Base-by-base conservation (phyloP, 306 rosid genomes). In the Spatholobus suberectus region DNA sequence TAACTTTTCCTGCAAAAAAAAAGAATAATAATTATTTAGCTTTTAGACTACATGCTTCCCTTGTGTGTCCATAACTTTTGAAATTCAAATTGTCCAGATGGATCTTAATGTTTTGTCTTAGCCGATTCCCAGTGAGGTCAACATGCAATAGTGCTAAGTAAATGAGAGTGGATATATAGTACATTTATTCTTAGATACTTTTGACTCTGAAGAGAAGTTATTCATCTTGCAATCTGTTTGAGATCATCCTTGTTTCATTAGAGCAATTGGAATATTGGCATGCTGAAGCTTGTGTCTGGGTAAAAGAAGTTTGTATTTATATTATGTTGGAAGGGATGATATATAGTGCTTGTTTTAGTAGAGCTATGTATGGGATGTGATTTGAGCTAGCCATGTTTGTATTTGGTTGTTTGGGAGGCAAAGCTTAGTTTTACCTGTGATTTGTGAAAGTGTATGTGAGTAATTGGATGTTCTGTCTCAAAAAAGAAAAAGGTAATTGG, bases 101-200 rank as follows among this genome's bases (percentile, higher is more conserved):
- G 20, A 66, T 38, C 17, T 82, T 37, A 17, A 66, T 66, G 51
- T 8, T 75, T 57, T 52, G 21, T 65, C 75, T 63, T 49, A 2
- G 55, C 18, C 74, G 24, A 29, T 29, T 49, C 4, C 9, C 17
- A 12, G 13, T 10, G 24, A 38, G 57, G 38, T 55, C 11, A 27
- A 38, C 43, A 8, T 71, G 54, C 38, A 17, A 26, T 26, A 11
- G n/a, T 63, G 8, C 7, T 63, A 17, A 15, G 43, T 26, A 34
- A 32, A 77, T 59, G 59, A 32, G 44, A 79, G 59, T 38, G 5
- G 13, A 67, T 37, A 20, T 26, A 4, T 15, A 17, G 15, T 20
- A 6, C 15, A 43, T 21, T 51, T 8, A n/a, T 81, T 63, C 41
- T 46, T 5, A 12, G 7, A 5, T 32, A 34, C 20, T 52, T 73